Evolutionary conservation across 371 early-diverging fungal species (phyloP), one percentile per base, ranked within the genome.

Genomic region (Batkoa obscura): DNA sequence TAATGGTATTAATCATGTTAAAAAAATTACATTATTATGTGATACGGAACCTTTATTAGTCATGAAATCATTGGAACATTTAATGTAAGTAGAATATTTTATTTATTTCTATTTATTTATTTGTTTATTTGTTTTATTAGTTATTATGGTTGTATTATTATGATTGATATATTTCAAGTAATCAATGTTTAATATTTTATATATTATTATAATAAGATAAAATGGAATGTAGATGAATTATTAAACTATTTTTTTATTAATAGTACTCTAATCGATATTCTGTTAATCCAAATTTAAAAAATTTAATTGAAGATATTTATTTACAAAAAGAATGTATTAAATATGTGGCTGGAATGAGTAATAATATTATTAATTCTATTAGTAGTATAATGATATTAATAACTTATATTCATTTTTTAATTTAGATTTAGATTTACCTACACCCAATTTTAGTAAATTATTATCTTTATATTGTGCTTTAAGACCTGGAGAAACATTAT

Each of bases 151-250:
- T 83, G 84, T 58, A 77, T 88, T 34, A 79, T 80, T 46, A 66
- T 88, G 67, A 79, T 83, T 13, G 89, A 90, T 57, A 78, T 88
- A n/a, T 88, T 88, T 65, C 87, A 88, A 66, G 72, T 72, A 50
- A 53, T 17, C 38, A 32, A 46, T 15, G 17, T 55, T 55, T 46
- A 30, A 3, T 17, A 13, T 47, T 15, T 6, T 56, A 10, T 49
- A 13, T 34, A 30, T 31, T 2, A 34, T 42, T 39, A 39, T 39
- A 39, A 13, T 13, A 39, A 8, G 13, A 5, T 13, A 39, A 39
- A 39, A 39, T 39, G 8, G 41, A 39, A 13, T 39, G 13, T 8
- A 39, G 41, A 8, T 13, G 13, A 39, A 39, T 39, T 39, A 39
- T 39, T 39, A 39, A 39, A 39, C 41, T 39, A 39, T 39, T 39